Evolutionary conservation across 2,329 filamentous ascomycete species (phyloP).

Genomic region (Exophiala mesophila): DNA sequence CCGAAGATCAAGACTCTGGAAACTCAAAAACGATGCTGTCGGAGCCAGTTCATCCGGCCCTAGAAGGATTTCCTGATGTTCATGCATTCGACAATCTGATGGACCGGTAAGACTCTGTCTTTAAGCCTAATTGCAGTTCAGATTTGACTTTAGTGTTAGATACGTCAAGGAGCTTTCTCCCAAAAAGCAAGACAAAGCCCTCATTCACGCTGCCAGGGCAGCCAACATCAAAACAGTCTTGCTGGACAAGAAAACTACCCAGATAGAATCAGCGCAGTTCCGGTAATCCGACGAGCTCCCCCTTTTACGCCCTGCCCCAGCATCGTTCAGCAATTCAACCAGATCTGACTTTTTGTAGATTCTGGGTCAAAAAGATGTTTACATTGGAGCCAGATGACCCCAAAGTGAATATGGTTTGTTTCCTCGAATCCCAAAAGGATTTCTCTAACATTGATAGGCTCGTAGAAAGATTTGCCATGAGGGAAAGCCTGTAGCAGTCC

Average conservation of each 20-base stretch:
- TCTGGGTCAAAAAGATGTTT: constrained; percentile 53
- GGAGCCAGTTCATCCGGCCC: constrained; percentile 39
- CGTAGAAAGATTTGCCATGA: constrained; percentile 45
- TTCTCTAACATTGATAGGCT: constrained; percentile 25
- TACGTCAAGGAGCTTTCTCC: constrained; percentile 47
- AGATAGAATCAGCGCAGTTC: constrained; percentile 48
- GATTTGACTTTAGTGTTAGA: constrained; percentile 27
- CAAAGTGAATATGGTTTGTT: constrained; percentile 36
- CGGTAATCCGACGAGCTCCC: constrained; percentile 33
- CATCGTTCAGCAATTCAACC: too few species aligned
- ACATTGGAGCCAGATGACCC: constrained; percentile 39
- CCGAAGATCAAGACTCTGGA: constrained; percentile 42
- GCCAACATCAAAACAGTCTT: constrained; percentile 45
- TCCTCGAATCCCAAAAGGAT: neutral
- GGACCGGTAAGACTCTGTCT: constrained; percentile 33
- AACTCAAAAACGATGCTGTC: constrained; percentile 42
- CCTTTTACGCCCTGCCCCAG: neutral
- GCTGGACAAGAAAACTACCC: constrained; percentile 47
- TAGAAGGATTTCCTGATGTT: constrained; percentile 43
- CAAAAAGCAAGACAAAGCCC: constrained; percentile 49
- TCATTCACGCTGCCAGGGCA: constrained; percentile 46
- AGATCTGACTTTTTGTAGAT: constrained; percentile 32
- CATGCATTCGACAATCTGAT: constrained; percentile 44
- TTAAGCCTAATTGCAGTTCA: neutral
- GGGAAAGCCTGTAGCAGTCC: constrained; percentile 49